A percentile compares a stretch with the other conserved stretches of the same genome.
These are phyloP conservation scores for Amanita phalloides DNA, from an alignment of 768 basidiomycete genomes.

Conservation along the genomic window DNA sequence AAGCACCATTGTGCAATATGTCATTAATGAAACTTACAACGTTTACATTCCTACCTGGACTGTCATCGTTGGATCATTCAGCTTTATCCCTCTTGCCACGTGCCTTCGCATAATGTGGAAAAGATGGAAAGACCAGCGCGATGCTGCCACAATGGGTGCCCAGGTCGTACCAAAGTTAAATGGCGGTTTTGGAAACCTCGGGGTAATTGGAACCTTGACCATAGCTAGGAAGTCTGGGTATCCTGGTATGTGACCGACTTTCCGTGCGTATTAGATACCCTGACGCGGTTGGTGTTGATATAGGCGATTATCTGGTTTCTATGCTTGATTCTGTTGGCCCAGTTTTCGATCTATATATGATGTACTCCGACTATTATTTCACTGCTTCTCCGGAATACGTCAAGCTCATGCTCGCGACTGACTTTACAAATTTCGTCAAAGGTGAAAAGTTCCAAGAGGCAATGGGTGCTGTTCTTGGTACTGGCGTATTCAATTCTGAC, in stretches of 20 bases:
- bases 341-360: slow-evolving; percentile 30
- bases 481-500: slow-evolving; percentile 62
- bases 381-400: slow-evolving; percentile 45
- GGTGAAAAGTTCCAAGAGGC: slow-evolving; percentile 34
- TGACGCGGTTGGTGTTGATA: background rate
- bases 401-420: slow-evolving; percentile 44
- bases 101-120: slow-evolving; percentile 19
- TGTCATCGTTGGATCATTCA: slow-evolving; percentile 17
- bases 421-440: slow-evolving; percentile 52
- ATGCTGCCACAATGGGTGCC: slow-evolving; percentile 35
- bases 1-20: slow-evolving; percentile 9
- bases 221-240: slow-evolving; percentile 33
- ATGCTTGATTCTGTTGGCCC: slow-evolving; percentile 25
- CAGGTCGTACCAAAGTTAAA: slow-evolving; percentile 25
- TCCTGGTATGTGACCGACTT: slow-evolving; percentile 25
- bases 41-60: slow-evolving; percentile 27
- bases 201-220: slow-evolving; percentile 25
- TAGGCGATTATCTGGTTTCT: slow-evolving; percentile 34
- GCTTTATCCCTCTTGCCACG: slow-evolving; percentile 23
- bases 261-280: background rate
- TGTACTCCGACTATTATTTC: slow-evolving; percentile 35
- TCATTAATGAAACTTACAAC: slow-evolving; percentile 9
- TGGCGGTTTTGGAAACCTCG: slow-evolving; percentile 36
- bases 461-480: slow-evolving; percentile 42
- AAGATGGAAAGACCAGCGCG: slow-evolving; percentile 19